Percentiles rank a stretch among this genome's conserved stretches.
These are phyloP conservation scores for Seiridium cupressi DNA, from an alignment of 2,329 filamentous ascomycete species.

Conservation along the genomic window DNA sequence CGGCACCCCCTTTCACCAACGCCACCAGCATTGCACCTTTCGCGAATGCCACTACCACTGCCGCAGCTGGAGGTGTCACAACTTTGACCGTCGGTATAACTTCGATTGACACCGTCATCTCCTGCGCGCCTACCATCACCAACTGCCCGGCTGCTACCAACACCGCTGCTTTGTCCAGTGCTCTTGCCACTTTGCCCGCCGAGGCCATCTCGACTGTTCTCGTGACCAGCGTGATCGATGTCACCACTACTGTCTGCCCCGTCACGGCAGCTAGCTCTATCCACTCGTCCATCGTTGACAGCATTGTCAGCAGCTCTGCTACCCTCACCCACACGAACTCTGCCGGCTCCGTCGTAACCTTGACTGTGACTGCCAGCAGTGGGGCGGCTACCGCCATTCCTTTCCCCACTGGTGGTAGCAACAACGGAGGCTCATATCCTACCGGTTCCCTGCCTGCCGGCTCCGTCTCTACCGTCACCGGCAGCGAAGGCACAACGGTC, in stretches of 20 bases:
- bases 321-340: conserved; percentile 6
- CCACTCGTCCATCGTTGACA: conserved; percentile 21
- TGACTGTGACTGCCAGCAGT: conserved; percentile 1
- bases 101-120: conserved; percentile 22
- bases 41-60: conserved; percentile 7
- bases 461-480: not conserved
- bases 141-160: conserved; percentile 23
- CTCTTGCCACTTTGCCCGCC: conserved; percentile 16
- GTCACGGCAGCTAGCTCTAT: conserved; percentile 21
- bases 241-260: conserved; percentile 28
- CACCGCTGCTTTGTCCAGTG: conserved; percentile 18
- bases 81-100: conserved; percentile 22
- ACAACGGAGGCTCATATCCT: not conserved
- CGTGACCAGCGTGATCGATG: conserved; percentile 22
- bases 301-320: conserved; percentile 8
- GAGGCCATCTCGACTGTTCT: conserved; percentile 23
- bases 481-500: not conserved
- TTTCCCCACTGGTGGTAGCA: conserved; percentile 4
- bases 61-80: conserved; percentile 16
- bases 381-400: conserved; percentile 6
- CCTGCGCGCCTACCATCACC: conserved; percentile 23
- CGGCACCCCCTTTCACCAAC: conserved; percentile 9
- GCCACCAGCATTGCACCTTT: conserved; percentile 6
- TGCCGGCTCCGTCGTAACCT: conserved; percentile 1
- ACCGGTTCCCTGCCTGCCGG: conserved; percentile 2